phyloP scores from a whole-genome alignment of 2,329 filamentous ascomycete genomes.

The Cadophora luteo-olivacea region DNA sequence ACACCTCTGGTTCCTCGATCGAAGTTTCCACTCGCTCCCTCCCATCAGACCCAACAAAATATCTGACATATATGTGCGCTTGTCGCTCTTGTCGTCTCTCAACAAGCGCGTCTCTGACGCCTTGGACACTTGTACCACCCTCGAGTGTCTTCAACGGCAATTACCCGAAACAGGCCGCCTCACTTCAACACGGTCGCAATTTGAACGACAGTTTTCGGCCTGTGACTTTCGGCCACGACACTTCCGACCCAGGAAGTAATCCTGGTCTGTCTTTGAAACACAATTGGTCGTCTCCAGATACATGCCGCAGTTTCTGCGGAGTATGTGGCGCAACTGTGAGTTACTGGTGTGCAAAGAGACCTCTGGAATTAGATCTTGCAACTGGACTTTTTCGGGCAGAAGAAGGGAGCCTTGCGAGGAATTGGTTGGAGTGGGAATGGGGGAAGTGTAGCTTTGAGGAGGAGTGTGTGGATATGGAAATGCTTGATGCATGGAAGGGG shows the following conservation, averaged over 20 bases:
- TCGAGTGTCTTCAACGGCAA: slow-evolving; percentile 22
- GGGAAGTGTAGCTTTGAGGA: slow-evolving; percentile 23
- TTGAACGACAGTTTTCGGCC: not conserved
- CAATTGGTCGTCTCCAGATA: slow-evolving; percentile 23
- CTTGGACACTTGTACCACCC: not conserved
- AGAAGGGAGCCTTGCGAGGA: slow-evolving; percentile 27
- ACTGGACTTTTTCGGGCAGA: slow-evolving; percentile 24
- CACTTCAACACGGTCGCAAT: too few relatives aligned
- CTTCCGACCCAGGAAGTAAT: slow-evolving; percentile 9
- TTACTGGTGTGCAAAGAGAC: slow-evolving; percentile 19
- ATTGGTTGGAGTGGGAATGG: slow-evolving; percentile 22
- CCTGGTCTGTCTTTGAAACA: slow-evolving; percentile 17
- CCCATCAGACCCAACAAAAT: too few relatives aligned
- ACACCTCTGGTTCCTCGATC: not conserved
- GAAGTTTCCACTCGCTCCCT: slow-evolving; percentile 17
- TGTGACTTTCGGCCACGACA: too few relatives aligned
- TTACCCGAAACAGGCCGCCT: not conserved
- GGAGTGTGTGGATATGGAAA: slow-evolving; percentile 23
- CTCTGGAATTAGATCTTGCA: slow-evolving; percentile 25
- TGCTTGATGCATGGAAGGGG: slow-evolving; percentile 19
- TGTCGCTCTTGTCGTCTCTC: too few relatives aligned
- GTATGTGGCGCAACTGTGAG: slow-evolving; percentile 20
- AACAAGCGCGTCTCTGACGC: too few relatives aligned
- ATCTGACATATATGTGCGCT: too few relatives aligned
- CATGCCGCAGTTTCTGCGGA: slow-evolving; percentile 22